Evolutionary conservation across 2,329 filamentous ascomycete genomes (phyloP), one percentile per base, ranked within the genome.

Genomic region (Colletotrichum salicis): DNA sequence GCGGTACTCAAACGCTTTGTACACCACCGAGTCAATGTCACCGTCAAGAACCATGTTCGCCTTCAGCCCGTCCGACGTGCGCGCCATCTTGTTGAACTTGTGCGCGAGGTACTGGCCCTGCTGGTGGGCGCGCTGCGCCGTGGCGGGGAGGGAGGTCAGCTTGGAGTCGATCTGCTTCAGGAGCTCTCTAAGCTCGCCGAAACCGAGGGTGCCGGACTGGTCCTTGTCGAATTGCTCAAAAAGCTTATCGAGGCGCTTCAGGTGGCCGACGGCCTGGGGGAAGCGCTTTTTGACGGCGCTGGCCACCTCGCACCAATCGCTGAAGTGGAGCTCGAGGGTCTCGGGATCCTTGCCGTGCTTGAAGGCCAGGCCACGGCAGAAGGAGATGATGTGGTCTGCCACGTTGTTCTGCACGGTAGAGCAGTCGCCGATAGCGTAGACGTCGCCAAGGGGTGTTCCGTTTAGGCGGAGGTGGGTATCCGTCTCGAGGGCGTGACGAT

Each of bases 371-470:
- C 91, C 94, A 73, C 95, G 94, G 12, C 99, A 88, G 83, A 98
- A 99, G 24, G 90, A 92, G 59, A 98, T 88, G 76, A 99, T 92
- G 83, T 98, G 92, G 78, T 97, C 94, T 3, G 95, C 94, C 2
- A 98, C 87, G 76, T 99, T 99, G 85, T 99, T 99, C 79, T 99
- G 97, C 0, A 99, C 96, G 0, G 97, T 99, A 7, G 94, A 88
- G 84, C 96, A 98, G 83, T 99, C 96, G 15, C 96, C 96, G 73
- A 99, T 95, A 59, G 95, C 95, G 79, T 99, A 99, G 27, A 99
- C 95, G 73, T 98, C 96, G 48, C 96, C 96, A 0, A 98, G 84
- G 0, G 96, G 96, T 0, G 96, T 90, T 64, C 96, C 96, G 71
- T 93, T 93, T 0, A 99, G 85, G 52, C 96, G 94, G 10, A 98